These are phyloP conservation scores for Microsporum ferrugineum DNA, from an alignment of 2,329 filamentous ascomycete species.

Conservation along the genomic window DNA sequence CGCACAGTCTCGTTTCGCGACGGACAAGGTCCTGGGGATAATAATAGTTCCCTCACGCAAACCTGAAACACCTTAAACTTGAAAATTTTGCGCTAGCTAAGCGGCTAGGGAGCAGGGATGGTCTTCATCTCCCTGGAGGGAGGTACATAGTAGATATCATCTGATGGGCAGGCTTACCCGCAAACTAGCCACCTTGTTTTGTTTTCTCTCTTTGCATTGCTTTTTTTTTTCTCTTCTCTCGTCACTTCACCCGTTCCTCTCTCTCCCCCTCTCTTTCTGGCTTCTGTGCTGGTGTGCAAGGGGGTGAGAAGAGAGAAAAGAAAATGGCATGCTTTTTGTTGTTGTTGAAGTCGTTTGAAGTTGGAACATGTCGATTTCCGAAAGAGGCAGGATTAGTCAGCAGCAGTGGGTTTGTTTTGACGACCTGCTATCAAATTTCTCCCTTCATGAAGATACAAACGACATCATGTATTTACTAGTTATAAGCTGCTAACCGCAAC, in stretches of 20 bases:
- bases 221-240: background rate
- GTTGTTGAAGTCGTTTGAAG: background rate
- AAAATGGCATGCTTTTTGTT: background rate
- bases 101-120: background rate
- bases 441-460: background rate
- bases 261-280: background rate
- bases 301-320: background rate
- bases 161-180: background rate
- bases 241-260: background rate
- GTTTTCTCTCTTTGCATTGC: background rate
- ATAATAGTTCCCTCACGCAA: constrained; percentile 1
- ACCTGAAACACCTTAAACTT: background rate
- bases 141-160: background rate
- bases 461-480: background rate
- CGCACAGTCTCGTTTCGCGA: background rate
- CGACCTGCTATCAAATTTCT: background rate
- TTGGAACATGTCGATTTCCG: background rate
- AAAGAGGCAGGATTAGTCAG: background rate
- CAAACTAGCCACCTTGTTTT: background rate
- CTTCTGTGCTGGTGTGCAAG: background rate
- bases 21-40: background rate
- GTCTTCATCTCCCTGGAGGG: background rate
- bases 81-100: background rate
- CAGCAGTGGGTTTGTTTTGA: background rate
- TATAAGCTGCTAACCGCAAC: no score